Base-by-base conservation (phyloP, 495 filamentous ascomycete species). In the Margaritispora aquatica region DNA sequence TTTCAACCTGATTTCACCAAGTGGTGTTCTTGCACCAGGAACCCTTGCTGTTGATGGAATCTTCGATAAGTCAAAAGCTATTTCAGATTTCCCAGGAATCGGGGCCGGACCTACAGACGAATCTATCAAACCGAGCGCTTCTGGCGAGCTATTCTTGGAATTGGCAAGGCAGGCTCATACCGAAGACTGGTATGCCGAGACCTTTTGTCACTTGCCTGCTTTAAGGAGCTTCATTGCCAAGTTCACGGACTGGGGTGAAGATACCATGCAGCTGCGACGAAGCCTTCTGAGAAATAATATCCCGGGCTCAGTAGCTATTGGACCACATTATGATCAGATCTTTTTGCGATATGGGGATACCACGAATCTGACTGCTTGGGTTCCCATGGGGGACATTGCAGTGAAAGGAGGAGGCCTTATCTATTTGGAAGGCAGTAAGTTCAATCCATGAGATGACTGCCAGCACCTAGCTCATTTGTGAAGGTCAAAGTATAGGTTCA, bases 261-360 rank as follows among this genome's bases (percentile, higher is more conserved):
- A 79, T 58, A 81, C 80, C 1, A 67, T 84, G 10, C 71, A 66
- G 17, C 61, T 79, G 19, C 47, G 62, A n/a, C 44, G 69, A 20
- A 78, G 78, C 0, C 62, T 85, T 22, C 62, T 86, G 57, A 68
- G 84, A 26, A 82, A 85, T 62, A 85, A 84, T 58, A 75, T 81
- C 15, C 84, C 84, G 4, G 74, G 77, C 1, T 77, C 76, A 9
- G 75, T 81, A 62, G 78, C 82, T 0, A 87, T 83, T 55, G 82
- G 80, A 0, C 79, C 86, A 0, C 84, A 87, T 63, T 86, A 86
- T 63, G 84, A 88, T 62, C 83, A 85, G 66, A 82, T 84, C 26
- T 88, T 86, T 68, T 69, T 88, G n/a, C 67, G 84, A 1, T 65
- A 79, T 59, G 84, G 82, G 0, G 79, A 81, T 26, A 74, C 80